Conservation (phyloP, 2,329 filamentous ascomycete species). For the Ophiosphaerella korrae region DNA sequence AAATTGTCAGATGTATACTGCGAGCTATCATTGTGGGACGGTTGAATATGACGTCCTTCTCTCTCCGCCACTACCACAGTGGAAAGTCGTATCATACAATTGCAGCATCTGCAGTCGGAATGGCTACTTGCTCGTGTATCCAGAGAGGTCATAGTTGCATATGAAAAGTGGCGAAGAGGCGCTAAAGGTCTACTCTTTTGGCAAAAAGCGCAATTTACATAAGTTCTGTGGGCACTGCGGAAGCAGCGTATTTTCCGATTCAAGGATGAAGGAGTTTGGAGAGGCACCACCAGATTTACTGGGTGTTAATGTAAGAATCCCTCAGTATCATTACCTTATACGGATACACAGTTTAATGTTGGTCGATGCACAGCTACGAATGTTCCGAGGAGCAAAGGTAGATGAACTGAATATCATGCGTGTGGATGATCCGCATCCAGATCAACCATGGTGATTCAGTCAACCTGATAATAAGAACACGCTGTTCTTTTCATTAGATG, state of each 20-base stretch:
- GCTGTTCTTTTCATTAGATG: too few species aligned
- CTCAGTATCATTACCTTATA: background rate
- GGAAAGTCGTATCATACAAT: conserved; percentile 57
- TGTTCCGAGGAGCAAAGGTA: conserved; percentile 36
- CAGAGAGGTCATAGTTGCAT: conserved; percentile 25
- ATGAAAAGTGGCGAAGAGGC: conserved; percentile 33
- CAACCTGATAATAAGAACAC: too few species aligned
- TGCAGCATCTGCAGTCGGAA: conserved; percentile 60
- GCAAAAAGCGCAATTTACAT: conserved; percentile 29
- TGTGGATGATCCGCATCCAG: conserved; percentile 25
- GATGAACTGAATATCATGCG: conserved; percentile 28
- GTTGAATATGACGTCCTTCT: conserved; percentile 57
- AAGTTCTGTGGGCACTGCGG: conserved; percentile 37
- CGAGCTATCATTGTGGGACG: conserved; percentile 60
- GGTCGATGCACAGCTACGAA: conserved; percentile 20
- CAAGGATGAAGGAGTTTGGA: conserved; percentile 28
- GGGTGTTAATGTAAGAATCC: conserved; percentile 32
- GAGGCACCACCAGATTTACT: conserved; percentile 25
- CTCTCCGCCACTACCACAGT: conserved; percentile 55
- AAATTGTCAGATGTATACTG: conserved; percentile 51
- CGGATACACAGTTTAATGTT: background rate
- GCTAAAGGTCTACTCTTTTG: conserved; percentile 32
- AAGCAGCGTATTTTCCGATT: conserved; percentile 36
- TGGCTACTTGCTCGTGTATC: conserved; percentile 57
- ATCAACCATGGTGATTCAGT: background rate